Evolutionary conservation across 1,284 basidiomycete species (phyloP), one percentile per base, ranked within the genome.

Genomic region (Ceratobasidium sp.): DNA sequence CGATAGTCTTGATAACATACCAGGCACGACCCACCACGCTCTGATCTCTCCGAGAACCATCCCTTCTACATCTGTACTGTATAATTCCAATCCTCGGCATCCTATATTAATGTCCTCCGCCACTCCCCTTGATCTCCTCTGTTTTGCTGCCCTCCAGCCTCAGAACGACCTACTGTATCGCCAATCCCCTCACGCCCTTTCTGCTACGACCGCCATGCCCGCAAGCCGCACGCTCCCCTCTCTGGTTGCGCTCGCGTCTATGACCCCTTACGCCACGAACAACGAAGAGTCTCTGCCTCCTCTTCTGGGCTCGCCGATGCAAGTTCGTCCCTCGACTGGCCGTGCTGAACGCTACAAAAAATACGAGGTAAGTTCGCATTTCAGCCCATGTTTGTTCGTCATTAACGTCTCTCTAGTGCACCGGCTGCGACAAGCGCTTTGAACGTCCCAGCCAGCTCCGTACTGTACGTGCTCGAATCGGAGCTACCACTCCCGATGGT

Each of bases 131-230:
- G 58, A 62, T 62, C 58, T 62, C 58, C 58, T 62, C 38, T 62
- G 58, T 45, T 62, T 62, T 34, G 58, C 58, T 62, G 58, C 58
- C 58, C 58, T 62, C 58, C 58, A 62, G 58, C 58, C 58, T 22
- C 58, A 62, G 34, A 45, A 47, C 58, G 58, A 62, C n/a, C 42
- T 45, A 38, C 38, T 40, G 6, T 62, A 62, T 45, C 58, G 58
- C 32, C 58, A 47, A 15, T 12, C 50, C 45, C 43, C 27, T 27
- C 58, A 49, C 45, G 34, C 45, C 40, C 42, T 31, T 12, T 45
- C 58, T 27, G 43, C 45, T 50, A 62, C 45, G 58, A 62, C 29
- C 58, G 58, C 8, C 58, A 62, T 62, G 58, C 58, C 58, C 29
- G 58, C 45, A 27, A 62, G 58, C 32, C 58, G 58, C 58, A 62